Evolutionary conservation across 441 rosid species (phyloP), one percentile per base, ranked within the genome.

Genomic region (Gossypium schwendimanii): DNA sequence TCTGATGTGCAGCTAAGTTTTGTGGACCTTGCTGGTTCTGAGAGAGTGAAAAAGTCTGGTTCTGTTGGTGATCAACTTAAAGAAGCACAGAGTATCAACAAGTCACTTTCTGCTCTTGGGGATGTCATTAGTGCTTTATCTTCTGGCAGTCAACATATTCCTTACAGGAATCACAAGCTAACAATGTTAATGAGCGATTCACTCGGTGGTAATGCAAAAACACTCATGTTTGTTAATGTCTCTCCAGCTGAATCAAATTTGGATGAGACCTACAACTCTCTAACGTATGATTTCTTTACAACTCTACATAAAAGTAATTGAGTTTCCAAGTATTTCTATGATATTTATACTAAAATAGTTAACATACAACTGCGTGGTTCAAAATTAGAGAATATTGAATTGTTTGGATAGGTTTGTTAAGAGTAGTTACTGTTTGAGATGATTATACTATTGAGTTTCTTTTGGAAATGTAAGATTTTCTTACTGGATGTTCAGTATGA

Each of bases 141-240:
- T 49, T 81, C 97, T 5, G 89, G 91, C 33, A 78, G 87, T 74
- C 99, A 90, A 73, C 98, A 95, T 72, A 90, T 93, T 64, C 98
- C 99, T 10, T 95, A 95, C 49, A 84, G 98, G 63, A 95, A 95
- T 77, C 98, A 95, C 87, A 95, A 95, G 76, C 65, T 95, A 73
- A 95, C 98, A 0, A 90, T 95, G 99, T 74, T 95, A 77, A 93
- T 95, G 98, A 93, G 97, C 28, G 99, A 95, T 83, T 95, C 98
- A 31, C 89, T 95, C 2, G 99, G 99, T 26, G 99, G 99, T 59
- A 95, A 95, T 82, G 99, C 99, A 0, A 95, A 95, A 81, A 95
- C 98, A 0, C 92, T 93, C 36, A 95, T 93, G 99, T 93, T 95
- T 47, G 99, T 95, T 23, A 95, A 91, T 31, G 93, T 90, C 4